Conservation (phyloP, 2,329 filamentous ascomycete species). For the Didymella keratinophila region DNA sequence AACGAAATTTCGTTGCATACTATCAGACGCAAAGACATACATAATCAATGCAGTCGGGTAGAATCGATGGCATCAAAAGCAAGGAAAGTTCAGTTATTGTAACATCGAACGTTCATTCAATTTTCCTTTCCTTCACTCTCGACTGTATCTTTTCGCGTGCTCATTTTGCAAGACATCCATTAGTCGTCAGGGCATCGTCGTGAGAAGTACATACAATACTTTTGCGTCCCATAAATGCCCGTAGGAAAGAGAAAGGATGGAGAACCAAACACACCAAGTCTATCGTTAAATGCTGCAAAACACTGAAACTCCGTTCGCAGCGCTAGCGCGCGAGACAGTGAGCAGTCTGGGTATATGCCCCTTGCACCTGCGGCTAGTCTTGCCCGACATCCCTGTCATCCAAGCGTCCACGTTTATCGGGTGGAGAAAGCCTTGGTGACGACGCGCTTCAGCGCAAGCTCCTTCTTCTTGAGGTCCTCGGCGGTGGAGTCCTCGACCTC, state of each 20-base stretch:
- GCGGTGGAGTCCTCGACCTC: conserved; percentile 91
- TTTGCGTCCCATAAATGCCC: conserved; percentile 37
- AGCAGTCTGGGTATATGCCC: conserved; percentile 38
- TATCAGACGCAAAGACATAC: too few species aligned
- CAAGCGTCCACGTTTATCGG: conserved; percentile 64
- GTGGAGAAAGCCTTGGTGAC: conserved; percentile 98
- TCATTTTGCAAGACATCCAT: conserved; percentile 36
- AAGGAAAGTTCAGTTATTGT: neutral
- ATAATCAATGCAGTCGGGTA: too few species aligned
- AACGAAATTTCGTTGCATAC: too few species aligned
- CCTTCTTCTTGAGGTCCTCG: conserved; percentile 99
- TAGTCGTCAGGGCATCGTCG: conserved; percentile 41
- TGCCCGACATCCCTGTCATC: conserved; percentile 25
- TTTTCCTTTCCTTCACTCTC: conserved; percentile 25
- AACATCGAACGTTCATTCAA: conserved; percentile 27
- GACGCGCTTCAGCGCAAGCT: conserved; percentile 94
- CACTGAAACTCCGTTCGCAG: conserved; percentile 41
- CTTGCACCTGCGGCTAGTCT: conserved; percentile 38
- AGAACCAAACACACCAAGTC: conserved; percentile 45
- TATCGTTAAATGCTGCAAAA: conserved; percentile 48
- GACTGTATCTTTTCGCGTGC: conserved; percentile 27
- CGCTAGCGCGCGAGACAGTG: conserved; percentile 25
- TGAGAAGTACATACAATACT: conserved; percentile 42
- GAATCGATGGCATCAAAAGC: neutral
- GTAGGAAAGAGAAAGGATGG: conserved; percentile 33